Percentiles rank a stretch among this genome's conserved stretches.
Evolutionary conservation across 768 basidiomycete genomes (phyloP).

Genomic region (Leucosporidium creatinivorum): DNA sequence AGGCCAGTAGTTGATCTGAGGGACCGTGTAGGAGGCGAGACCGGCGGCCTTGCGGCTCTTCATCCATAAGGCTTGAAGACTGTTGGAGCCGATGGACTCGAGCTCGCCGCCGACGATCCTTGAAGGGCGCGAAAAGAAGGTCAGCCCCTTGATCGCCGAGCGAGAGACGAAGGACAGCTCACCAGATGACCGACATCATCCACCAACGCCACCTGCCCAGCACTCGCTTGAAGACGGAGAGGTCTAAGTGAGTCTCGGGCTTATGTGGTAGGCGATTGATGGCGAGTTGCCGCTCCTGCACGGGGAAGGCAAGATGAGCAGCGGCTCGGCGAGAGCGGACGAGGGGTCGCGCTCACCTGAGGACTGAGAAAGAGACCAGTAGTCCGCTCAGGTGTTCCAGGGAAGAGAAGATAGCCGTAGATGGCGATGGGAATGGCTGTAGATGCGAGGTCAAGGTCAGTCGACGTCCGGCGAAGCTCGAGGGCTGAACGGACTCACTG

Average conservation of each 20-base stretch:
- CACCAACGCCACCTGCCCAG: slow-evolving; percentile 12
- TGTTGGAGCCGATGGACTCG: slow-evolving; percentile 10
- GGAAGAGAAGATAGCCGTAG: slow-evolving; percentile 51
- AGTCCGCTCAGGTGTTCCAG: slow-evolving; percentile 60
- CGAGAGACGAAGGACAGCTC: background rate
- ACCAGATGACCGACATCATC: slow-evolving; percentile 16
- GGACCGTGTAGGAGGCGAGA: slow-evolving; percentile 18
- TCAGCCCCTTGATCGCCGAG: background rate
- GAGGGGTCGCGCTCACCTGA: slow-evolving; percentile 42
- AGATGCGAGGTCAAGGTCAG: slow-evolving; percentile 50
- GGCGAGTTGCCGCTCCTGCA: slow-evolving; percentile 33
- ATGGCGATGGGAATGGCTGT: slow-evolving; percentile 16
- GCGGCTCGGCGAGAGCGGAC: too few species aligned
- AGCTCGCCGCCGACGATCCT: slow-evolving; percentile 22
- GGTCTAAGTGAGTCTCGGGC: slow-evolving; percentile 11
- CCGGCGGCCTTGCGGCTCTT: slow-evolving; percentile 35
- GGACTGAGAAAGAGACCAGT: slow-evolving; percentile 57
- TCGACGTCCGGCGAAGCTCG: slow-evolving; percentile 40
- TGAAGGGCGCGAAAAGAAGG: background rate
- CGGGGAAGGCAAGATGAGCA: too few species aligned
- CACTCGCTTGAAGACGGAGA: slow-evolving; percentile 22
- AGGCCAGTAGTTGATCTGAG: slow-evolving; percentile 37
- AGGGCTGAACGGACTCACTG: slow-evolving; percentile 33
- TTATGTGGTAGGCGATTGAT: slow-evolving; percentile 27
- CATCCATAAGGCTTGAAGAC: slow-evolving; percentile 13